Evolutionary conservation across 2,329 filamentous ascomycete species (phyloP).

Genomic region (Alternaria longipes): DNA sequence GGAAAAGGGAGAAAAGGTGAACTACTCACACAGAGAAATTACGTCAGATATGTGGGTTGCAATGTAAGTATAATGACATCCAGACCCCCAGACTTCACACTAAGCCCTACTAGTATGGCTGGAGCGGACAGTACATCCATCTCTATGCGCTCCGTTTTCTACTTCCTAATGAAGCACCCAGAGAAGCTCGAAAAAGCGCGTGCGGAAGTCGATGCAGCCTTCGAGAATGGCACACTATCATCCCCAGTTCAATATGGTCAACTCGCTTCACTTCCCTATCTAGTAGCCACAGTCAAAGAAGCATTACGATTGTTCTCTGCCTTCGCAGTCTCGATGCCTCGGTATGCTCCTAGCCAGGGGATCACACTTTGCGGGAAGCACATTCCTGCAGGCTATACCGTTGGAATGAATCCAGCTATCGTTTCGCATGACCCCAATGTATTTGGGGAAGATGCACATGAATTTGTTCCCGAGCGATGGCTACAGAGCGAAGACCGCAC

Average conservation of each 20-base stretch:
- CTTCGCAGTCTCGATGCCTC: conserved; percentile 74
- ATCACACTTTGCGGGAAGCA: conserved; percentile 68
- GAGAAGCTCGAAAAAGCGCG: conserved; percentile 19
- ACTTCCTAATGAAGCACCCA: conserved; percentile 50
- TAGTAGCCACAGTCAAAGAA: conserved; percentile 80
- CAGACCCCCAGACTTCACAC: neutral
- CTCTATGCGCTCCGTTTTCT: conserved; percentile 49
- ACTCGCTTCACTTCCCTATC: conserved; percentile 73
- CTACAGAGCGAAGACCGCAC: conserved; percentile 12
- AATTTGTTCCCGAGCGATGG: conserved; percentile 11
- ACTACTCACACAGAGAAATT: conserved; percentile 41
- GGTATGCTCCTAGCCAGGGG: conserved; percentile 72
- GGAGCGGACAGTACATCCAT: conserved; percentile 51
- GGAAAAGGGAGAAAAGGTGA: conserved; percentile 40
- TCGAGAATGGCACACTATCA: conserved; percentile 17
- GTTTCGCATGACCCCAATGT: conserved; percentile 18
- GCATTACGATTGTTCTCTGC: conserved; percentile 78
- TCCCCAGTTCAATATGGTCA: conserved; percentile 47
- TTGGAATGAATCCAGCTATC: conserved; percentile 76
- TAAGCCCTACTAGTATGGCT: conserved; percentile 37
- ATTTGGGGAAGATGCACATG: conserved; percentile 7
- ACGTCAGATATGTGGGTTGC: conserved; percentile 39
- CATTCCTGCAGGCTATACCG: conserved; percentile 73
- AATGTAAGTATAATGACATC: conserved; percentile 34
- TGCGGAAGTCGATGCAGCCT: conserved; percentile 31